Base-by-base conservation (phyloP, 805 yeast genomes). In the Wickerhamomyces sydowiorum region DNA sequence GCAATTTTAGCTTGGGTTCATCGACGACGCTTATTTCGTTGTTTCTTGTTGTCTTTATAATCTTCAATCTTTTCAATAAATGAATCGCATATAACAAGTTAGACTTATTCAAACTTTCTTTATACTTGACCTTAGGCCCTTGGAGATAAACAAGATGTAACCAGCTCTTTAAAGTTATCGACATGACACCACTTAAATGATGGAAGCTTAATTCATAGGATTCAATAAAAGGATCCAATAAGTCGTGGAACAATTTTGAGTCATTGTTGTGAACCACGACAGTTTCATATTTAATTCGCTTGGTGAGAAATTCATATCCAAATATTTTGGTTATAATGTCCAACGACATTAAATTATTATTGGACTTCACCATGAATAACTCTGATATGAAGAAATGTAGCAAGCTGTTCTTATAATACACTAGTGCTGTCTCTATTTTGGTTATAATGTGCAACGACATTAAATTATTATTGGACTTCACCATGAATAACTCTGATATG, bases 91-190 rank as follows among this genome's bases (percentile, higher is more conserved):
- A 44, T 14, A 51, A 37, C 20, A 53, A 24, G 40, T 53, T 53
- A 2, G 55, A 51, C 28, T 53, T 53, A 41, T 53, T 53, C 40
- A 53, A 24, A 25, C 48, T 41, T 40, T 53, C 57, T 32, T 41
- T 47, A 42, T 48, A 53, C 12, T 45, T 48, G 24, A 50, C 46
- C 3, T 18, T 39, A 6, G 33, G 30, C 7, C 43, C 31, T 5
- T 52, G 46, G 2, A 47, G 25, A 45, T 53, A 53, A 3, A 53
- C 43, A 5, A 51, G 21, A 31, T 51, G 57, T 6, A 53, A 34
- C 57, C 57, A 53, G 15, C 40, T 38, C 38, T 48, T 51, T 20
- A 53, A 32, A 18, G 34, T 39, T 14, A 51, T 44, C 4, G 41
- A 35, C 14, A 49, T 43, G 7, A 53, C 46, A 15, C 46, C 47